A percentile compares a stretch with the other conserved stretches of the same genome.
phyloP scores from a whole-genome alignment of 441 rosid species.

The Manihot esculenta region DNA sequence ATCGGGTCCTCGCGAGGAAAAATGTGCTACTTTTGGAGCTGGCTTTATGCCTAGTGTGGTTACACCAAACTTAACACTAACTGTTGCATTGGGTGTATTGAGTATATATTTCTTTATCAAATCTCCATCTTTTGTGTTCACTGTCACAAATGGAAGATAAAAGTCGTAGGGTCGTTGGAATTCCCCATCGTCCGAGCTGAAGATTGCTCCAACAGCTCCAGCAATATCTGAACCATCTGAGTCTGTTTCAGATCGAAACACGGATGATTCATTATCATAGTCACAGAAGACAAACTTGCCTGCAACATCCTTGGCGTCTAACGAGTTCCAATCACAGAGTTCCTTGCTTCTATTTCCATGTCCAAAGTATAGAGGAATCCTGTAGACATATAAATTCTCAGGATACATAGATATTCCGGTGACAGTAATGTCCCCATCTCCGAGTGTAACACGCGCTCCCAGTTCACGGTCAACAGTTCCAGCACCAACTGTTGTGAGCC shows the following conservation, averaged over 20 bases:
- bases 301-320: constrained; percentile 36
- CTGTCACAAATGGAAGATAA: constrained; percentile 30
- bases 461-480: constrained; percentile 60
- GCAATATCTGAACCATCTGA: constrained; percentile 18
- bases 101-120: constrained; percentile 35
- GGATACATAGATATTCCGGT: constrained; percentile 43
- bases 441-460: constrained; percentile 54
- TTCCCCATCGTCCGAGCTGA: constrained; percentile 24
- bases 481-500: constrained; percentile 67
- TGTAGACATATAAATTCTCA: constrained; percentile 32
- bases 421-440: constrained; percentile 39
- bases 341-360: constrained; percentile 46
- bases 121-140: constrained; percentile 28
- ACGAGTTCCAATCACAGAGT: constrained; percentile 29
- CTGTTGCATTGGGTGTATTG: constrained; percentile 26
- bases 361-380: constrained; percentile 43
- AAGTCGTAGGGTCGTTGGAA: constrained; percentile 21
- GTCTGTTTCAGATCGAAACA: constrained; percentile 12
- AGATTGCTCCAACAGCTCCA: constrained; percentile 42
- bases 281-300: constrained; percentile 54
- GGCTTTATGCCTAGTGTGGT: constrained; percentile 34
- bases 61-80: constrained; percentile 35
- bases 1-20: constrained; percentile 42
- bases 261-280: constrained; percentile 18
- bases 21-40: constrained; percentile 39